Evolutionary conservation across 331 rosid species (phyloP), one percentile per base, ranked within the genome.

Genomic region (Rosa hybrid): DNA sequence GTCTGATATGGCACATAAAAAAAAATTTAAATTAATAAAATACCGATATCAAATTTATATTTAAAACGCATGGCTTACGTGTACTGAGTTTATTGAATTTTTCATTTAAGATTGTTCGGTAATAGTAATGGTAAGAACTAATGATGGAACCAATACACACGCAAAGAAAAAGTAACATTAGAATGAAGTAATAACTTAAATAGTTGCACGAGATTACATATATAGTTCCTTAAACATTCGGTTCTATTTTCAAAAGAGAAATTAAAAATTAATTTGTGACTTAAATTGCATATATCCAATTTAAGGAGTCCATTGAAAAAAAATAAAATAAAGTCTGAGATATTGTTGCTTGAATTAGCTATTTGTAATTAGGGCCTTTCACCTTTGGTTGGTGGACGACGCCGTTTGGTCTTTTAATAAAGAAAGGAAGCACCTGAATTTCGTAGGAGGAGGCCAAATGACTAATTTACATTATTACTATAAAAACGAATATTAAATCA

Each of bases 11-110:
- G 16, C 0, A 48, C 51, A 2, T 49, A 49, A 49, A 4, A 12
- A 21, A 14, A 27, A 30, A 30, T 1, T 30, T 30, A 30, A 30
- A 59, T 21, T 6, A 10, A 59, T 59, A 8, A 59, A 4, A 0
- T 11, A 21, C 4, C 2, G 0, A 21, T 0, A 60, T 8, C 0
- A 4, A 11, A 12, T 23, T 10, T 23, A 1, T 23, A 25, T 1
- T 12, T 12, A 60, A 60, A 60, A 60, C 17, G 9, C 16, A 3
- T 23, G 38, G 39, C 7, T 60, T 60, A 27, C 3, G 8, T 10
- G 38, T 10, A 12, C 17, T 1, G 1, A 10, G 67, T 23, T 60
- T 23, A 60, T 60, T 60, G 4, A 9, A 23, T 10, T 60, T 60
- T 23, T 60, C 17, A 60, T 60, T 23, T 21, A 60, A 60, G 17